Conservation (phyloP, 306 rosid genomes). For the Fragaria ananassa region DNA sequence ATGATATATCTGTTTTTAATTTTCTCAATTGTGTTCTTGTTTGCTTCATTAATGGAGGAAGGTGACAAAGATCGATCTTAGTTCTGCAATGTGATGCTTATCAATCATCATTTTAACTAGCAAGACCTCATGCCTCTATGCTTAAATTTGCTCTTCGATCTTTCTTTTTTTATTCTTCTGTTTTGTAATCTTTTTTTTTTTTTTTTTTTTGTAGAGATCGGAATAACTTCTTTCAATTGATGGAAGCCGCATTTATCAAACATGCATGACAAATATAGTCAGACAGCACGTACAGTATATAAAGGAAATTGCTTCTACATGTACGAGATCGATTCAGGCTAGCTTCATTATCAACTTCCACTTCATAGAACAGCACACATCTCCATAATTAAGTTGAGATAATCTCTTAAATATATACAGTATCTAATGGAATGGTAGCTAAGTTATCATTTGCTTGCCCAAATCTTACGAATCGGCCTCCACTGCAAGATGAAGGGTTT, state of each 20-base stretch:
- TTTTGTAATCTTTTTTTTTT: not conserved
- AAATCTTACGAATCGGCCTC: too few relatives aligned
- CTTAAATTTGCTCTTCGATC: not conserved
- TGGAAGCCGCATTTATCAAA: not conserved
- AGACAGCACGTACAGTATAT: not conserved
- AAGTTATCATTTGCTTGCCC: too few relatives aligned
- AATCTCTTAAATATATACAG: too few relatives aligned
- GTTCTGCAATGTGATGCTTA: slow-evolving; percentile 12
- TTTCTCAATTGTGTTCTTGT: not conserved
- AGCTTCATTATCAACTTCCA: not conserved
- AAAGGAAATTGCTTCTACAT: not conserved
- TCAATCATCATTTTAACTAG: slow-evolving; percentile 5
- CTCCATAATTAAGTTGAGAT: too few relatives aligned
- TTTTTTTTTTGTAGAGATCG: not conserved
- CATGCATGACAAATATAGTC: not conserved
- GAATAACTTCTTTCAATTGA: not conserved
- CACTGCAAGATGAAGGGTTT: too few relatives aligned
- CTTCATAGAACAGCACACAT: not conserved
- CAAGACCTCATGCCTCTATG: not conserved
- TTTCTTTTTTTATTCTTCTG: not conserved
- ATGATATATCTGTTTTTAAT: not conserved
- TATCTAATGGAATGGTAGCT: too few relatives aligned
- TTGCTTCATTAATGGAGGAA: not conserved
- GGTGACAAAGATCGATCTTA: slow-evolving; percentile 2
- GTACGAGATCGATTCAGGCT: not conserved